These are phyloP conservation scores for Xylaria intraflava DNA, from an alignment of 495 filamentous ascomycete genomes.

Conservation along the genomic window DNA sequence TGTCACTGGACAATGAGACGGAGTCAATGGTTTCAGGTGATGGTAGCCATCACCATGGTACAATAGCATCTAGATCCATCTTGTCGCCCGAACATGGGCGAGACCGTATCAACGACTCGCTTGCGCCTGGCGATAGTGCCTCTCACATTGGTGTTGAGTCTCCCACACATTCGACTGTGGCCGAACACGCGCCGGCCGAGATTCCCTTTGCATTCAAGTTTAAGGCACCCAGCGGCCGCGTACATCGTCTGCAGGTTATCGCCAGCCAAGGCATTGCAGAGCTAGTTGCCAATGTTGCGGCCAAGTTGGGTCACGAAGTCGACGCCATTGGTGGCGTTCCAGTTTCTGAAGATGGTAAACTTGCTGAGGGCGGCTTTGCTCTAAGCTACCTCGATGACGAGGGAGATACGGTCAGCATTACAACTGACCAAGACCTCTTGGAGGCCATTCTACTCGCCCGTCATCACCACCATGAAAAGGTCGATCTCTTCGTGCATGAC, in stretches of 20 bases:
- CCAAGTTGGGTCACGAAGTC: conserved; percentile 82
- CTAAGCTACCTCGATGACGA: conserved; percentile 97
- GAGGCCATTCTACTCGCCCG: conserved; percentile 84
- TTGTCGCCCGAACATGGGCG: conserved; percentile 72
- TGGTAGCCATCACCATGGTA: conserved; percentile 55
- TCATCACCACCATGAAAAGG: conserved; percentile 74
- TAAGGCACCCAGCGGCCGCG: conserved; percentile 93
- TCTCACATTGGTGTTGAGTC: conserved; percentile 81
- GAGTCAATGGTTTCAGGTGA: conserved; percentile 95
- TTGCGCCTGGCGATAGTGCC: conserved; percentile 88
- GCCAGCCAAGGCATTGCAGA: conserved; percentile 74
- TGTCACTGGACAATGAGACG: conserved; percentile 91
- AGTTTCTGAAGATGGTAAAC: conserved; percentile 65
- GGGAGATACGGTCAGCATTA: conserved; percentile 95
- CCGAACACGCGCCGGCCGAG: conserved; percentile 54
- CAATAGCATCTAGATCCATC: conserved; percentile 53
- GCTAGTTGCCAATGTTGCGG: conserved; percentile 68
- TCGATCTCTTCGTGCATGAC: conserved; percentile 95
- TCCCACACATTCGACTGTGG: conserved; percentile 57
- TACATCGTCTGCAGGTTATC: conserved; percentile 83
- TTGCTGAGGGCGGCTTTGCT: conserved; percentile 78
- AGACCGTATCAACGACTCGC: conserved; percentile 59
- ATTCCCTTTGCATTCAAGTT: conserved; percentile 96
- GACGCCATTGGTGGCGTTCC: conserved; percentile 80
- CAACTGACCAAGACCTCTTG: conserved; percentile 84